Conservation (phyloP, 306 rosid species). For the Nissolia schottii region DNA sequence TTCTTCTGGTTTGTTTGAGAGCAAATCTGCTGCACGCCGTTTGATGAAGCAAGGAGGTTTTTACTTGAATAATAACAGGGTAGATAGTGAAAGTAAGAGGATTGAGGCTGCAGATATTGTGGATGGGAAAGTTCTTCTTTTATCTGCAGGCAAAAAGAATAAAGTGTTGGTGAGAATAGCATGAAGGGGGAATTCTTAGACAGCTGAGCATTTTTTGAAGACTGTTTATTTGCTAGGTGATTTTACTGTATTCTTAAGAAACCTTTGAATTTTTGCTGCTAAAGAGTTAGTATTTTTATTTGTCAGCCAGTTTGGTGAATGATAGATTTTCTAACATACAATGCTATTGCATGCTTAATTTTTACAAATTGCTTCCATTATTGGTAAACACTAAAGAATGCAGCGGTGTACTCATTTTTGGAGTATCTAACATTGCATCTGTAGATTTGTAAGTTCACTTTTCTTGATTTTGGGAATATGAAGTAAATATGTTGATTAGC, state of each 20-base stretch:
- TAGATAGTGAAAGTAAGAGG: slow-evolving; percentile 63
- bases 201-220: slow-evolving; percentile 23
- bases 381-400: not conserved
- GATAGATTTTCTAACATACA: not conserved
- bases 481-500: not conserved
- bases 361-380: not conserved
- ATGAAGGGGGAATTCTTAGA: slow-evolving; percentile 20
- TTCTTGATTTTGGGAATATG: not conserved
- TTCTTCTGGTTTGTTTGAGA: slow-evolving; percentile 74
- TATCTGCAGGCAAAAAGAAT: slow-evolving; percentile 95
- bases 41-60: slow-evolving; percentile 93
- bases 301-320: not conserved
- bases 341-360: not conserved
- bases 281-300: not conserved
- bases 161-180: slow-evolving; percentile 83
- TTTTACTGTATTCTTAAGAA: slow-evolving; percentile 14
- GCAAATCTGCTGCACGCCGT: slow-evolving; percentile 86
- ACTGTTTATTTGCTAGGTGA: slow-evolving; percentile 7
- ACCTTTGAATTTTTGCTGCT: slow-evolving; percentile 12
- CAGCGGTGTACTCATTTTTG: not conserved
- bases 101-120: slow-evolving; percentile 67
- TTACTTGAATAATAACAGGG: slow-evolving; percentile 80
- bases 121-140: slow-evolving; percentile 83
- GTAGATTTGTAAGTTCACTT: not conserved
- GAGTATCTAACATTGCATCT: slow-evolving; percentile 6